Evolutionary conservation across 1,139 yeast species (phyloP), one percentile per base, ranked within the genome.

Genomic region (Candida sojae): DNA sequence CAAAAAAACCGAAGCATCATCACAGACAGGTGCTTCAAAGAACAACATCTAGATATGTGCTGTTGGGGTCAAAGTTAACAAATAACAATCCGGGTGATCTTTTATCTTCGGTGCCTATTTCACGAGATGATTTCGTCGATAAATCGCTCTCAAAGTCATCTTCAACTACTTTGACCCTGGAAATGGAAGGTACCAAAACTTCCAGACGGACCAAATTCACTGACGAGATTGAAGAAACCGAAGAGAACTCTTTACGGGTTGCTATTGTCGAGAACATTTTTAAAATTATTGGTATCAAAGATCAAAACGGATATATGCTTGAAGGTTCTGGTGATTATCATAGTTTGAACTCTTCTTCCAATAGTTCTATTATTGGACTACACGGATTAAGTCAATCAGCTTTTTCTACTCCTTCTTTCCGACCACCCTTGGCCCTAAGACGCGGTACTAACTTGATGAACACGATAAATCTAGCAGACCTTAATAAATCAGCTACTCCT

Each of bases 1-100:
- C 40, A 38, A 29, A 42, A n/a, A 35, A 47, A 17, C 13, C 43
- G 6, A 42, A 48, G 30, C 52, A 47, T 25, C 44, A 33, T 35
- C 28, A 43, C 26, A 31, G 53, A 36, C 45, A 37, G 32, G 51
- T 43, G 7, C 46, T 56, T 10, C 50, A 47, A 29, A 47, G 58
- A 39, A 37, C 51, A 0, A 59, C 71, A 12, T 84, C 92, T 1
- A 72, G 89, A 49, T 88, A 87, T 55, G 90, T 87, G 23, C 75
- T 81, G 5, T 66, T 88, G 35, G 83, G 80, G 44, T 80, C 91
- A 0, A 71, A 86, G 43, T 74, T 74, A 21, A 76, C 81, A 30
- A 68, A 82, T 11, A 86, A 88, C 50, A 77, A 73, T 49, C 96
- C 97, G 0, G 97, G 97, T 30, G 96, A 90, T 63, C 72, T 90